Evolutionary conservation across 1,284 basidiomycete genomes (phyloP).

Genomic region (Pascua guehoae): DNA sequence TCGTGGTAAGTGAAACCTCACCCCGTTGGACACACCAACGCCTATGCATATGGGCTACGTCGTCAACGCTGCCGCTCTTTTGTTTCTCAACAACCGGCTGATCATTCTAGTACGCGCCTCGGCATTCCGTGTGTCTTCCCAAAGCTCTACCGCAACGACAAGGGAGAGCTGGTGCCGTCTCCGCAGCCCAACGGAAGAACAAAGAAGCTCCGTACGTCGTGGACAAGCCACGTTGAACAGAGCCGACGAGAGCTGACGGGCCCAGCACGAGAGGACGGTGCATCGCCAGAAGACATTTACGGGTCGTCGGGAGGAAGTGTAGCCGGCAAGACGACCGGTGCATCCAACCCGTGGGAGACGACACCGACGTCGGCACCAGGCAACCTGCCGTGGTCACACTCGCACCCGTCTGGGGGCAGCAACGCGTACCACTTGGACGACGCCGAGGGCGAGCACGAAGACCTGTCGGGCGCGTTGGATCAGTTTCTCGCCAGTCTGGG

Average conservation of each 20-base stretch:
- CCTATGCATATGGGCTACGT: no score
- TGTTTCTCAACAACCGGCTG: not conserved
- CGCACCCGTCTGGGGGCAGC: conserved; percentile 1
- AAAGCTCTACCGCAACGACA: conserved; percentile 21
- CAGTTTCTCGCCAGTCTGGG: conserved; percentile 16
- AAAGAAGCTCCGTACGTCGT: conserved; percentile 18
- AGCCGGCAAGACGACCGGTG: not conserved
- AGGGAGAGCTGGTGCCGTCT: conserved; percentile 22
- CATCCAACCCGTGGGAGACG: conserved; percentile 12
- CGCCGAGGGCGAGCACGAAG: conserved; percentile 4
- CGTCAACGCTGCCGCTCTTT: not conserved
- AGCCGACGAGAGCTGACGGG: no score
- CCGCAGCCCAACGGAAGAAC: conserved; percentile 27
- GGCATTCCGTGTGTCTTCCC: conserved; percentile 26
- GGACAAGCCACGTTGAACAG: no score
- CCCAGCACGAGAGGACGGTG: no score
- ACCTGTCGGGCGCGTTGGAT: conserved; percentile 16
- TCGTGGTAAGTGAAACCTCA: conserved; percentile 13
- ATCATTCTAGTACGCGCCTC: conserved; percentile 13
- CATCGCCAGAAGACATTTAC: not conserved
- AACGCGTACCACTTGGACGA: conserved; percentile 4
- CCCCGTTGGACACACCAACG: no score
- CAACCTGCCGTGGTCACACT: not conserved
- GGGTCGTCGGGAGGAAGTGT: not conserved
- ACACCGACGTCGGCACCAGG: not conserved